These are phyloP conservation scores for Chrysoporthe deuterocubensis DNA, from an alignment of 2,329 filamentous ascomycete genomes.

Conservation along the genomic window DNA sequence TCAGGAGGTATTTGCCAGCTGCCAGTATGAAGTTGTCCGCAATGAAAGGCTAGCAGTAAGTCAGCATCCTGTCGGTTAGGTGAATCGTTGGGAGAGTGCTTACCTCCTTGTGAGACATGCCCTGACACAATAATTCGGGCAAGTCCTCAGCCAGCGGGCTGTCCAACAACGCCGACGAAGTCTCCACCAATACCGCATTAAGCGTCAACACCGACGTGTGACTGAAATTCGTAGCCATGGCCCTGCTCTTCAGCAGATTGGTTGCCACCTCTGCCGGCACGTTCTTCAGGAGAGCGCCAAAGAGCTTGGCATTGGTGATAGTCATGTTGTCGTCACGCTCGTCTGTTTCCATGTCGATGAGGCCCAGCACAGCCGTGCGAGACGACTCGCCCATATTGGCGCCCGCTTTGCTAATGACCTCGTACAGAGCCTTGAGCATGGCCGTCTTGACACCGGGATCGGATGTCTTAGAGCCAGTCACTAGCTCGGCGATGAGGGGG, in stretches of 20 bases:
- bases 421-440: constrained; percentile 96
- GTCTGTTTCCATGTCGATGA: constrained; percentile 85
- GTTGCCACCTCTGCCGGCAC: constrained; percentile 73
- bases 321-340: constrained; percentile 78
- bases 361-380: constrained; percentile 78
- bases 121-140: constrained; percentile 76
- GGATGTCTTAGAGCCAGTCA: constrained; percentile 90
- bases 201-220: constrained; percentile 82
- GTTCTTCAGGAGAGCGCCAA: constrained; percentile 88
- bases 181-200: constrained; percentile 86
- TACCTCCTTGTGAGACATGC: constrained; percentile 77
- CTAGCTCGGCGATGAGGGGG: constrained; percentile 87
- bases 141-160: constrained; percentile 72
- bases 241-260: constrained; percentile 67
- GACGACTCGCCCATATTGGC: constrained; percentile 93
- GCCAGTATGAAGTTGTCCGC: constrained; percentile 88
- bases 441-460: constrained; percentile 88
- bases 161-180: constrained; percentile 70
- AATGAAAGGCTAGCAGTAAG: constrained; percentile 68
- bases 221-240: constrained; percentile 76
- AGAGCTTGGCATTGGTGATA: constrained; percentile 86
- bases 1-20: constrained; percentile 86
- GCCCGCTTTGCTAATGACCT: constrained; percentile 94
- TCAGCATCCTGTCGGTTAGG: not conserved
- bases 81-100: constrained; percentile 38